Base-by-base conservation (phyloP, 2,329 filamentous ascomycete species). In the Aspergillus costaricaensis region DNA sequence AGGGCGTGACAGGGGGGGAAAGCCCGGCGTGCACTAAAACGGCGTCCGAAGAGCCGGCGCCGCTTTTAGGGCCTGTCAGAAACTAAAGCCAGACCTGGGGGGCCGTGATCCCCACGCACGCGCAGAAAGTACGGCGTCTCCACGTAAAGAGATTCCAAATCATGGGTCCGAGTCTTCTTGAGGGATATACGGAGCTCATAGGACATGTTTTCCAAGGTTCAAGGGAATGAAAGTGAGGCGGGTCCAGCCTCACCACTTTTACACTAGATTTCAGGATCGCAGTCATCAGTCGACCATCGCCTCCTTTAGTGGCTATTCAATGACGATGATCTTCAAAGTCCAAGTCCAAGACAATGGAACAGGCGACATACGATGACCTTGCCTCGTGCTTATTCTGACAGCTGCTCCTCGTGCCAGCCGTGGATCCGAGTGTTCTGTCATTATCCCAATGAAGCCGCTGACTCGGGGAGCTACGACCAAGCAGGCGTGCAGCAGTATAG, bases 161-260 rank as follows among this genome's bases (percentile, higher is more conserved):
- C 39, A 43, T 43, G 36, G 38, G n/a, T 15, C 14, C 6, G 23
- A 55, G 38, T n/a, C 19, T 44, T 10, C 8, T 23, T 4, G 51
- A 43, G 19, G 4, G 10, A 53, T 38, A 43, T 30, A 17, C 12
- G 10, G 12, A 41, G 32, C 9, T 32, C 10, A 9, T 32, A 3
- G 19, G 30, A 38, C 38, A 30, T 15, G 19, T 23, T 36, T 52
- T 53, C 5, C 15, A 36, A 19, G 21, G 47, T 50, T 50, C 25
- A 12, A 17, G 50, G 17, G 21, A 17, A 47, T 27, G 54, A 47
- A 47, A 55, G 57, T 61, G 59, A 61, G 56, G 59, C 55, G 47
- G 50, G 48, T 49, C 32, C 38, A 51, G 44, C 51, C 55, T 59
- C 59, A 51, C 56, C 36, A 50, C 23, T 27, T 5, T 38, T 1